These are phyloP conservation scores for Podosphaera fusca DNA, from an alignment of 2,329 filamentous ascomycete species.

Conservation along the genomic window DNA sequence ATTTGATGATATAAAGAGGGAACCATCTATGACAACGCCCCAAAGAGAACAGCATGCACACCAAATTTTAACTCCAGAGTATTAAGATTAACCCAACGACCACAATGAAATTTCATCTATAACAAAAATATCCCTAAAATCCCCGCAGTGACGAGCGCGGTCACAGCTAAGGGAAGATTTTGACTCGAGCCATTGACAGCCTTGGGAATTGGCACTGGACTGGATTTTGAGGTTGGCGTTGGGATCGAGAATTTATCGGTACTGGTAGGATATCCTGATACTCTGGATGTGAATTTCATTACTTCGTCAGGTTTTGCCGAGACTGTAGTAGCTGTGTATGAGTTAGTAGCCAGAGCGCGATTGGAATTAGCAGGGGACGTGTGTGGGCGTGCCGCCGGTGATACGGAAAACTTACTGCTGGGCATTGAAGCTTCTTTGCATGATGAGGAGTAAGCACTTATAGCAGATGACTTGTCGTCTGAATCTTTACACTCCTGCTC, in stretches of 20 bases:
- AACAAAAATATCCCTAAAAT: not conserved
- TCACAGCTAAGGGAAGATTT: not conserved
- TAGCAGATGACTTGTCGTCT: constrained; percentile 4
- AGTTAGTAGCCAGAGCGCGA: no score
- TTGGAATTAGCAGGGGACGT: not conserved
- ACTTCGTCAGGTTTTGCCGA: no score
- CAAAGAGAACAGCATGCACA: no score
- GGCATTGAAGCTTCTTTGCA: constrained; percentile 5
- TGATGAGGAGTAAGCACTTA: constrained; percentile 7
- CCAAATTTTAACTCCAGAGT: no score
- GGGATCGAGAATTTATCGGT: not conserved
- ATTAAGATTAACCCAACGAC: no score
- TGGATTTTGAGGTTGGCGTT: not conserved
- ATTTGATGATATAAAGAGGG: no score
- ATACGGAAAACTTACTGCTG: constrained; percentile 5
- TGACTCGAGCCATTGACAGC: not conserved
- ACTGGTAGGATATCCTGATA: not conserved
- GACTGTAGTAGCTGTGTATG: no score
- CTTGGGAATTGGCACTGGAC: not conserved
- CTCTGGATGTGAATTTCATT: not conserved
- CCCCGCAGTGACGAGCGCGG: not conserved
- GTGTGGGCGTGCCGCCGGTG: not conserved
- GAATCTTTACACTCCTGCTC: constrained; percentile 5
- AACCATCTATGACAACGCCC: no score
- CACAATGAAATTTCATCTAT: not conserved